A percentile compares a stretch with the other conserved stretches of the same genome.
phyloP scores from a whole-genome alignment of 768 basidiomycete species.

The Rubroboletus pulcherrimus region DNA sequence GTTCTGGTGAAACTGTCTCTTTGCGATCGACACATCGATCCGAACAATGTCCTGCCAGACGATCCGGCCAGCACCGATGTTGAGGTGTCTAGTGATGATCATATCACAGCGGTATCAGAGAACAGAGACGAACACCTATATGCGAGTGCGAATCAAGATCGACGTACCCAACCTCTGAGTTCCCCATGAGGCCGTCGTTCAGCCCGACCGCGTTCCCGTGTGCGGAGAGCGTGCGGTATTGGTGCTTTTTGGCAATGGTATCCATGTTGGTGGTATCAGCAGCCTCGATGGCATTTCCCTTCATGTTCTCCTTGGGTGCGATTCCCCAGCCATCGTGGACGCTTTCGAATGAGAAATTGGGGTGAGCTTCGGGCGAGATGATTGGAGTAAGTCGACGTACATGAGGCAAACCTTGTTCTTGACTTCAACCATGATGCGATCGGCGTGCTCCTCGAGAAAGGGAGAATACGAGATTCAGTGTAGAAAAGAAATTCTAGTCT shows the following conservation, averaged over 20 bases:
- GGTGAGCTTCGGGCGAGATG: neutral
- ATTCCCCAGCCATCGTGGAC: slow-evolving; percentile 98
- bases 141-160: neutral
- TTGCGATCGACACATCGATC: slow-evolving; percentile 90
- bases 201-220: slow-evolving; percentile 92
- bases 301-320: slow-evolving; percentile 57
- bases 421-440: slow-evolving; percentile 43
- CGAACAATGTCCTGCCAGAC: slow-evolving; percentile 98
- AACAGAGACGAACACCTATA: neutral
- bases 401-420: slow-evolving; percentile 92
- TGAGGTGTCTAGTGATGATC: slow-evolving; percentile 65
- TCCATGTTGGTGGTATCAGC: slow-evolving; percentile 89
- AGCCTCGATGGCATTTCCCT: slow-evolving; percentile 87
- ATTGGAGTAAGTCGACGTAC: slow-evolving; percentile 38
- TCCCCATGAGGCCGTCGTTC: slow-evolving; percentile 94
- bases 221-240: slow-evolving; percentile 68
- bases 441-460: neutral
- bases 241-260: slow-evolving; percentile 71
- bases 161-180: slow-evolving; percentile 92
- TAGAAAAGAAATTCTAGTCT: neutral
- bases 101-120: neutral
- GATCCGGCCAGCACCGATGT: slow-evolving; percentile 91
- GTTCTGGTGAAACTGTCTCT: slow-evolving; percentile 80
- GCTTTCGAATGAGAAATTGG: slow-evolving; percentile 33
- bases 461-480: neutral